Percentiles rank a stretch among this genome's conserved stretches.
phyloP scores from a whole-genome alignment of 768 basidiomycete genomes.

The Candolleomyces eurysporus region DNA sequence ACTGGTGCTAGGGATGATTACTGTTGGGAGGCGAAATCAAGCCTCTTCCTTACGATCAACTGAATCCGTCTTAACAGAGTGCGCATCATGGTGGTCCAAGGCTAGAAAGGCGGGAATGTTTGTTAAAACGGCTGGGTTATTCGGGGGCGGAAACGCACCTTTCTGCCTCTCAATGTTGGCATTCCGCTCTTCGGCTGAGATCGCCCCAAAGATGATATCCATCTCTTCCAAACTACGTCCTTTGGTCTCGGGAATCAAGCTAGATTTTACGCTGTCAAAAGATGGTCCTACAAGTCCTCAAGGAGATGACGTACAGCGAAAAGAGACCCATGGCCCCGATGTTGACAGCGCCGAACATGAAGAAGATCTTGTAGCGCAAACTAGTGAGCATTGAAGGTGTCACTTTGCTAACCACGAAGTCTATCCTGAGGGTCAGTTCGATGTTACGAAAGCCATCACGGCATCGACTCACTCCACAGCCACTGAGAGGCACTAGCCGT shows the following conservation, averaged over 20 bases:
- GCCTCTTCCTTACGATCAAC: conserved; percentile 8
- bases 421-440: conserved; percentile 26
- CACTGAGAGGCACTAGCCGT: conserved; percentile 77
- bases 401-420: conserved; percentile 71
- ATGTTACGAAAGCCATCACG: no score
- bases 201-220: conserved; percentile 55
- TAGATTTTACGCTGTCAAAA: conserved; percentile 13
- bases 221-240: conserved; percentile 54
- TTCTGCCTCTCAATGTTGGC: conserved; percentile 38
- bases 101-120: conserved; percentile 1
- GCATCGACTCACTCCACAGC: conserved; percentile 63
- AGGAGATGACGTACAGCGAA: conserved; percentile 45
- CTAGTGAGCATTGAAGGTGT: conserved; percentile 61
- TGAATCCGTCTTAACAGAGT: conserved; percentile 11
- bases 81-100: conserved; percentile 9
- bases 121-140: neutral
- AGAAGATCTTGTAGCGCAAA: conserved; percentile 72
- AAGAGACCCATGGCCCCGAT: conserved; percentile 68
- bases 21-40: no score
- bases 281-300: neutral
- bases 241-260: conserved; percentile 62
- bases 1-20: no score
- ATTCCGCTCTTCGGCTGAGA: conserved; percentile 52
- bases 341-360: conserved; percentile 77
- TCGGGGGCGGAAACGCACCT: neutral